A percentile compares a stretch with the other conserved stretches of the same genome.
phyloP scores from a whole-genome alignment of 1,139 yeast species.

The Hyphopichia burtonii region DNA sequence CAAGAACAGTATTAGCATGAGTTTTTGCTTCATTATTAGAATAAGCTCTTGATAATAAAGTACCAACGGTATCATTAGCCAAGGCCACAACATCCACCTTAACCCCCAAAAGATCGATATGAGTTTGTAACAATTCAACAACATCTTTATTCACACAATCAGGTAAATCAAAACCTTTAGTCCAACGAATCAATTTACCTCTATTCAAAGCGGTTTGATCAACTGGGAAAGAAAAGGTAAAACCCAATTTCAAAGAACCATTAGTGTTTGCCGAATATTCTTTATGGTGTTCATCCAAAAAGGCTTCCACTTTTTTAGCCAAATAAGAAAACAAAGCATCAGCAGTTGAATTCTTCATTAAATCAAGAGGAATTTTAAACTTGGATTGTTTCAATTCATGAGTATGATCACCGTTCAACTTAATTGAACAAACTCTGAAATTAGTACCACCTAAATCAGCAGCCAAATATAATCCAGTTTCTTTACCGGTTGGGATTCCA shows the following conservation, averaged over 20 bases:
- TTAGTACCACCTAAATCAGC: slow-evolving; percentile 90
- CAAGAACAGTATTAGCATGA: slow-evolving; percentile 72
- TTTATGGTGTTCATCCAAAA: slow-evolving; percentile 62
- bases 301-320: slow-evolving; percentile 65
- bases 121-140: slow-evolving; percentile 66
- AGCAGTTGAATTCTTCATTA: slow-evolving; percentile 56
- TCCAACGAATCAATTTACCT: slow-evolving; percentile 89
- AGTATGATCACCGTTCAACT: slow-evolving; percentile 76
- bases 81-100: slow-evolving; percentile 83
- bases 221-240: slow-evolving; percentile 91
- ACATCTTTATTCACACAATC: slow-evolving; percentile 86
- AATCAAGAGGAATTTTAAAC: slow-evolving; percentile 67
- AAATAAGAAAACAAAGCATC: slow-evolving; percentile 66
- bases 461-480: slow-evolving; percentile 73
- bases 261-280: slow-evolving; percentile 25
- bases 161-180: slow-evolving; percentile 84
- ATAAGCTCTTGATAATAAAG: slow-evolving; percentile 84
- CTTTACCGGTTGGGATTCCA: slow-evolving; percentile 76
- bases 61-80: slow-evolving; percentile 94
- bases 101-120: slow-evolving; percentile 54
- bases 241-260: slow-evolving; percentile 66
- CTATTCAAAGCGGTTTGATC: slow-evolving; percentile 74
- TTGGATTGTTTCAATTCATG: slow-evolving; percentile 71
- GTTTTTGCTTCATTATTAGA: slow-evolving; percentile 55
- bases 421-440: slow-evolving; percentile 84